phyloP scores from a whole-genome alignment of 2,329 filamentous ascomycete genomes.

The Ciborinia camelliae region DNA sequence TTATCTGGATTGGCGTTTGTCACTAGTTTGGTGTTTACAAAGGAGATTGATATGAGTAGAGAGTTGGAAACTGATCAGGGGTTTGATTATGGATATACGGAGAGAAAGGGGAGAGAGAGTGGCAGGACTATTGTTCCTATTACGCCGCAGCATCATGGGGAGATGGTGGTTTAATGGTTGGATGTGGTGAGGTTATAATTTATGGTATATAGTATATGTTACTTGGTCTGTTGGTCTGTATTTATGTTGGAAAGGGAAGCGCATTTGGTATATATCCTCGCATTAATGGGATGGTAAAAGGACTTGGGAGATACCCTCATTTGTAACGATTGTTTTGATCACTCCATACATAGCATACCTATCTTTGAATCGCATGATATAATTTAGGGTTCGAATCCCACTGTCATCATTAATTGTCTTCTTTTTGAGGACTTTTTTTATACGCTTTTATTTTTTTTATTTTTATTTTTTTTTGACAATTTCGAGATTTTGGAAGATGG shows the following conservation, averaged over 20 bases:
- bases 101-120: neutral
- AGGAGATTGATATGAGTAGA: constrained; percentile 54
- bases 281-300: neutral
- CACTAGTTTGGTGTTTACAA: constrained; percentile 43
- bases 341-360: neutral
- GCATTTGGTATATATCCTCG: neutral
- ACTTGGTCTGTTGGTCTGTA: neutral
- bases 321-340: neutral
- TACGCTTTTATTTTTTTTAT: no score
- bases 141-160: neutral
- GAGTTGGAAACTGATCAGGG: constrained; percentile 13
- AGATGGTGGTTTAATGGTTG: neutral
- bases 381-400: no score
- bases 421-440: no score
- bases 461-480: no score
- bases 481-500: no score
- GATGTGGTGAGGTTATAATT: neutral
- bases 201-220: neutral
- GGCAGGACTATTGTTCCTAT: neutral
- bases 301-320: neutral
- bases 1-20: constrained; percentile 27
- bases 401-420: no score
- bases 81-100: constrained; percentile 14
- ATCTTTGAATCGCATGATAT: no score
- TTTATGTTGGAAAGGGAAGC: neutral